Conservation (phyloP, 2,329 filamentous ascomycete species). For the Stemphylium beticola region DNA sequence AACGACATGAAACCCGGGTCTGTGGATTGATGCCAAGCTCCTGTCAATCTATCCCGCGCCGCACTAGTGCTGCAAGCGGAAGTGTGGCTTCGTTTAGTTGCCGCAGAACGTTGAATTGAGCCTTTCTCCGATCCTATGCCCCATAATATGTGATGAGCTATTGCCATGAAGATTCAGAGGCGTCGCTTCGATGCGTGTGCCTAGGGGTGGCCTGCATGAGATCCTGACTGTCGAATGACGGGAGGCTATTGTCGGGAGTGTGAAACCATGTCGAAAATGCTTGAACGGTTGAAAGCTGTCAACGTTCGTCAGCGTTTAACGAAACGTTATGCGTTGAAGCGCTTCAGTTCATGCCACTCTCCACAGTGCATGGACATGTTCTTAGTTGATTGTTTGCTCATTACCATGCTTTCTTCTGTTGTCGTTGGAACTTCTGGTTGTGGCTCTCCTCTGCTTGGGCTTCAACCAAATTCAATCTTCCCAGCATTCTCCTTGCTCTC, state of each 20-base stretch:
- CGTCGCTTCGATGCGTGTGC: conserved; percentile 30
- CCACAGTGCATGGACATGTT: conserved; percentile 1
- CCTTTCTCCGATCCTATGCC: conserved; percentile 24
- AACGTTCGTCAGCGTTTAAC: conserved; percentile 29
- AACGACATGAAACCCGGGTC: conserved; percentile 20
- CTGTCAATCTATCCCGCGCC: conserved; percentile 36
- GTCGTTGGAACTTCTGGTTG: not conserved
- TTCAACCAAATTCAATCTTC: too few species aligned
- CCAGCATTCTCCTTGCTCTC: not conserved
- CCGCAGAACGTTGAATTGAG: conserved; percentile 28
- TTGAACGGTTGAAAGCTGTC: conserved; percentile 12
- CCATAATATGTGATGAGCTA: conserved; percentile 27
- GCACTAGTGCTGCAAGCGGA: conserved; percentile 22
- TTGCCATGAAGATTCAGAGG: conserved; percentile 26
- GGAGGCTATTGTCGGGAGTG: conserved; percentile 15
- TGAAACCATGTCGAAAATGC: conserved; percentile 27
- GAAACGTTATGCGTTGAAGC: conserved; percentile 34
- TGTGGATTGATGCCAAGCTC: conserved; percentile 27
- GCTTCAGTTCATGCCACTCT: conserved; percentile 9
- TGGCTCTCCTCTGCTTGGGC: too few species aligned
- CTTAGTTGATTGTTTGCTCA: not conserved
- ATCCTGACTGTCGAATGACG: conserved; percentile 25
- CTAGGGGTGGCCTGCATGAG: conserved; percentile 17
- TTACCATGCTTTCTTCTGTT: not conserved
- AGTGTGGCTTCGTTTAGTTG: conserved; percentile 25